These are phyloP conservation scores for Quercus bicolor DNA, from an alignment of 306 rosid genomes.

Conservation along the genomic window DNA sequence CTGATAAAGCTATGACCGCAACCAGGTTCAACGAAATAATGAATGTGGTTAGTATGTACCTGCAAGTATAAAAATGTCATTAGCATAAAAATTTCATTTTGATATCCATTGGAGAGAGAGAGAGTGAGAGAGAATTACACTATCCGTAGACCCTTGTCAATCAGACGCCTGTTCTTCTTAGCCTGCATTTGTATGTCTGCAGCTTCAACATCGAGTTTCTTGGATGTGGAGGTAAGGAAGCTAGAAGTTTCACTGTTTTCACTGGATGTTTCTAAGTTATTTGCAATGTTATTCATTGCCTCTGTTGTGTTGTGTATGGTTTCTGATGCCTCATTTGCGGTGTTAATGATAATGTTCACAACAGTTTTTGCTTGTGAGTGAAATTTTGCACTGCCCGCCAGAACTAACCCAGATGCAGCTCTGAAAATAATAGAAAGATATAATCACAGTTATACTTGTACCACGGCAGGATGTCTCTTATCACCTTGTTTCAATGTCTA, in stretches of 20 bases:
- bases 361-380: conserved; percentile 44
- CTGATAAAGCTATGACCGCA: conserved; percentile 49
- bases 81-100: not conserved
- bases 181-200: conserved; percentile 44
- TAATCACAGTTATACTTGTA: not conserved
- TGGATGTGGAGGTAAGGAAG: conserved; percentile 40
- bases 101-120: not conserved
- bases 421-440: conserved; percentile 27
- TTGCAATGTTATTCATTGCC: conserved; percentile 36
- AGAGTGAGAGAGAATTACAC: conserved; percentile 37
- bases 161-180: conserved; percentile 31
- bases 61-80: conserved; percentile 33
- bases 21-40: conserved; percentile 45
- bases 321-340: conserved; percentile 59
- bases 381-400: conserved; percentile 53
- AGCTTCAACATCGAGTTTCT: conserved; percentile 38
- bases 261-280: conserved; percentile 28
- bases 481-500: too few species aligned
- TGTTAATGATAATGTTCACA: conserved; percentile 46
- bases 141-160: conserved; percentile 41
- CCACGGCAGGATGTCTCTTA: too few species aligned
- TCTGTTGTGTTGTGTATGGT: conserved; percentile 53
- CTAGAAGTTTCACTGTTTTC: conserved; percentile 13
- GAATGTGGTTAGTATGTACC: conserved; percentile 48
- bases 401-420: conserved; percentile 51